phyloP scores from a whole-genome alignment of 345 rosid species.

The Aquilaria malaccensis region DNA sequence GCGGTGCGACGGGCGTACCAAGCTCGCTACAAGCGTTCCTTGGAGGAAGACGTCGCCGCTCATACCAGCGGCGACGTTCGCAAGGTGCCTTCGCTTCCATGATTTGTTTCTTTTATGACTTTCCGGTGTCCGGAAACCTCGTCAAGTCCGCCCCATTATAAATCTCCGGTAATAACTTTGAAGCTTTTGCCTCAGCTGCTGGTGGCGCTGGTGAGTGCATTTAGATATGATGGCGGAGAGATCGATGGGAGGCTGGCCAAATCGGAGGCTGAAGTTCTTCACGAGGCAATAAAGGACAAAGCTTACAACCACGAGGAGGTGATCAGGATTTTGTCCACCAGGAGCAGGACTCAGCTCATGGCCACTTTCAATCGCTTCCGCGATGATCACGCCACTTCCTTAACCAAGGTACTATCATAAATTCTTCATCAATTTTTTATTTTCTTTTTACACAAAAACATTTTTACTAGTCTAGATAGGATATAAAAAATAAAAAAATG shows the following conservation, averaged over 20 bases:
- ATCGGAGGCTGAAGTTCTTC: slow-evolving; percentile 47
- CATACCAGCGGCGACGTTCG: slow-evolving; percentile 48
- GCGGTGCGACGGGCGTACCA: slow-evolving; percentile 49
- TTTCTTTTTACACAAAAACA: background rate
- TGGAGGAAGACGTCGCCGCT: slow-evolving; percentile 69
- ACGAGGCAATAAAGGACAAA: slow-evolving; percentile 38
- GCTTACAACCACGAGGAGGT: slow-evolving; percentile 42
- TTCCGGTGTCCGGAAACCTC: no score
- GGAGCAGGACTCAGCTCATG: slow-evolving; percentile 55
- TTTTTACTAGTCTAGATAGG: no score
- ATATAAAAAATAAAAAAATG: no score
- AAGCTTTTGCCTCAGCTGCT: slow-evolving; percentile 31
- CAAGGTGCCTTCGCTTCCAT: slow-evolving; percentile 17
- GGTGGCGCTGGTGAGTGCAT: slow-evolving; percentile 48
- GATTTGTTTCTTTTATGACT: no score
- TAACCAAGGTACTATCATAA: slow-evolving; percentile 35
- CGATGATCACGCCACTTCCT: slow-evolving; percentile 39
- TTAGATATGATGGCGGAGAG: slow-evolving; percentile 48
- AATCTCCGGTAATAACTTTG: background rate
- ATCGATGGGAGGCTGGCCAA: slow-evolving; percentile 30
- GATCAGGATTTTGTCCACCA: slow-evolving; percentile 47
- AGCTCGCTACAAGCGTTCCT: slow-evolving; percentile 49
- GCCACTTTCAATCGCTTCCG: slow-evolving; percentile 53
- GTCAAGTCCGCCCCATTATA: no score
- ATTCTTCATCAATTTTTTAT: background rate